Base-by-base conservation (phyloP, 164 flowering plant genomes). In the Umbellularia californica region DNA sequence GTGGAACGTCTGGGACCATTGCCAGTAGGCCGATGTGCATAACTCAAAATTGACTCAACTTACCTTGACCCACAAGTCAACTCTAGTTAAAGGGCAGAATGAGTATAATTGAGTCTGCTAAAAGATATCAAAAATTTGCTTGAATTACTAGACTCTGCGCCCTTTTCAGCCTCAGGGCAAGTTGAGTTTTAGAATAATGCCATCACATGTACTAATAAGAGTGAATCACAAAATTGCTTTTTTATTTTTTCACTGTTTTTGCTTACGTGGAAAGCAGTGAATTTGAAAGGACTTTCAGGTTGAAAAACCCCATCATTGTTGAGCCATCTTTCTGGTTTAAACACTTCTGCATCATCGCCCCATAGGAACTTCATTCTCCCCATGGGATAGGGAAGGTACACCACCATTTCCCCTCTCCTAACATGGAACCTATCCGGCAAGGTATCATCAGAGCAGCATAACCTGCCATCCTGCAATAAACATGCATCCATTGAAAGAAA, bases 311-410 rank as follows among this genome's bases (percentile, higher is more conserved):
- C 69, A 67, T 17, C 89, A 35, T 87, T 73, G 0, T 84, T 70
- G 30, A 90, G 82, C 97, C 94, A 90, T 82, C 96, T 83, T 73
- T 91, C 88, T 0, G 93, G 96, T 51, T 79, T 75, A 62, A 90
- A 90, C 15, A 81, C 89, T 70, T 81, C 83, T 2, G 92, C 92
- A 78, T 93, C 89, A 20, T 88, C 92, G 17, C 97, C 94, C 97
- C 97, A 91, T 2, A 93, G 76, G 79, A 71, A 79, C 35, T 79
- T 66, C 97, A 91, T 89, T 73, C 97, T 84, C 10, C 91, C 97
- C 97, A 93, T 91, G 15, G 92, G 82, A 76, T 89, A 91, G 19
- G 92, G 77, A 65, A 84, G 55, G 76, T 87, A 88, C 73, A 78
- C 74, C 10, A 90, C 83, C 0, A 73, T 78, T 72, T 90, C 94